phyloP scores from a whole-genome alignment of 1,284 basidiomycete species.

The Puccinia novopanici region DNA sequence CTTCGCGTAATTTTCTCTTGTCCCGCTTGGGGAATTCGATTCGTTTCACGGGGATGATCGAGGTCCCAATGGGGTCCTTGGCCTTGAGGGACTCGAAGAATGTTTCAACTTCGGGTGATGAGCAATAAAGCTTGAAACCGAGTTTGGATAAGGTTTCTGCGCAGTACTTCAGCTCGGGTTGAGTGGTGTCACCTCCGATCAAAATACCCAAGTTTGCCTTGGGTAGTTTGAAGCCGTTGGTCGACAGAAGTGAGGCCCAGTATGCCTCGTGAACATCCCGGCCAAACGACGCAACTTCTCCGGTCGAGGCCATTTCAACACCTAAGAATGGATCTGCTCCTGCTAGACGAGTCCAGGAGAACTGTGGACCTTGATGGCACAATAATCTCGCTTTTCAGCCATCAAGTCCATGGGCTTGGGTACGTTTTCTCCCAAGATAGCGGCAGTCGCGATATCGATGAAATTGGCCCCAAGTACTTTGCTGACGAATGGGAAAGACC shows the following conservation, averaged over 20 bases:
- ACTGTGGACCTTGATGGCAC: slow-evolving; percentile 96
- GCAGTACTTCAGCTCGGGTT: slow-evolving; percentile 77
- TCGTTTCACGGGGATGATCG: slow-evolving; percentile 72
- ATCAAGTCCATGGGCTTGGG: slow-evolving; percentile 93
- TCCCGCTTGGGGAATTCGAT: slow-evolving; percentile 97
- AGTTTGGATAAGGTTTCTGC: slow-evolving; percentile 75
- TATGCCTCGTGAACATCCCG: slow-evolving; percentile 93
- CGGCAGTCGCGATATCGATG: slow-evolving; percentile 88
- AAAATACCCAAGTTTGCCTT: slow-evolving; percentile 74
- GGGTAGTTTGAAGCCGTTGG: slow-evolving; percentile 87
- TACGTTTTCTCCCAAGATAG: slow-evolving; percentile 85
- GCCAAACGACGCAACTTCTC: slow-evolving; percentile 97
- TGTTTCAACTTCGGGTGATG: slow-evolving; percentile 76
- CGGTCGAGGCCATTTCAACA: slow-evolving; percentile 98
- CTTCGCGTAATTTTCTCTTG: slow-evolving; percentile 87
- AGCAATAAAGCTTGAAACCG: slow-evolving; percentile 90
- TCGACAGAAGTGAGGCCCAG: slow-evolving; percentile 85
- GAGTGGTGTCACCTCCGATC: slow-evolving; percentile 79
- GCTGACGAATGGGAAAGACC: slow-evolving; percentile 98
- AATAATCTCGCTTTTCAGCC: slow-evolving; percentile 85
- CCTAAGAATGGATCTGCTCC: slow-evolving; percentile 97
- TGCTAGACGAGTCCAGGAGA: slow-evolving; percentile 91
- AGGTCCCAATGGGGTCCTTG: slow-evolving; percentile 62
- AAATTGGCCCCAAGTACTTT: slow-evolving; percentile 98
- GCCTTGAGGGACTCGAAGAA: slow-evolving; percentile 73